These are phyloP conservation scores for Pythium myriotylum DNA, from an alignment of 352 stramenopile species.

Conservation along the genomic window DNA sequence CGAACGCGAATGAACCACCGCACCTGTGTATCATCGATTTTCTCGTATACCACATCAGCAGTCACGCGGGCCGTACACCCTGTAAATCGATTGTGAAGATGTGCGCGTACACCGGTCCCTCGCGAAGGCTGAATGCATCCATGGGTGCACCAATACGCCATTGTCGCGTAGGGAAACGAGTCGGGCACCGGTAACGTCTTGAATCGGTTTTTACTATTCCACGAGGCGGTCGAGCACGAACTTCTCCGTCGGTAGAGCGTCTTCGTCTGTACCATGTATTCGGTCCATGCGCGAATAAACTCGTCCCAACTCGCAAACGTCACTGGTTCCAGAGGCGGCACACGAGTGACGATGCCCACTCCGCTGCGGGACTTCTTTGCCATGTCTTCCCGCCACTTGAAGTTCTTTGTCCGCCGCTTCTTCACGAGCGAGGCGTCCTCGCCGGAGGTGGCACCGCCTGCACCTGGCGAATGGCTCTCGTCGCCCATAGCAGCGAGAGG, in stretches of 20 bases:
- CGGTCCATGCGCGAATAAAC: conserved; percentile 66
- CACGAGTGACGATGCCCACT: conserved; percentile 34
- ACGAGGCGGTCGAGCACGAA: conserved; percentile 70
- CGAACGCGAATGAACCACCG: conserved; percentile 75
- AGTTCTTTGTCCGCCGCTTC: conserved; percentile 86
- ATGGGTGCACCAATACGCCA: conserved; percentile 86
- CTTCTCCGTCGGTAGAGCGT: conserved; percentile 77
- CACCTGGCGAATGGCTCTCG: background rate
- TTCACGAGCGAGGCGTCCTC: conserved; percentile 48
- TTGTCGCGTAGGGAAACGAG: conserved; percentile 78
- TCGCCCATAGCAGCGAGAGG: conserved; percentile 7
- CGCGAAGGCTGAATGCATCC: conserved; percentile 79
- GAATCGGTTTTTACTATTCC: conserved; percentile 77
- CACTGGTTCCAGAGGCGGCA: conserved; percentile 53
- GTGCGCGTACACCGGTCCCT: conserved; percentile 68
- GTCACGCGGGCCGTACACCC: conserved; percentile 75
- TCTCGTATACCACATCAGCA: conserved; percentile 75
- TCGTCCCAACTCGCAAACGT: conserved; percentile 69
- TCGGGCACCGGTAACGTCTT: conserved; percentile 74
- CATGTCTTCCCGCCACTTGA: conserved; percentile 74
- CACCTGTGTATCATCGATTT: conserved; percentile 41
- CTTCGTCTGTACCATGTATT: conserved; percentile 71
- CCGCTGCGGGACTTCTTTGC: conserved; percentile 50
- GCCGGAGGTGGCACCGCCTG: conserved; percentile 1
- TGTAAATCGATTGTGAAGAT: conserved; percentile 80